Base-by-base conservation (phyloP, 148 eudicot species). In the Nepenthes mirabilis region DNA sequence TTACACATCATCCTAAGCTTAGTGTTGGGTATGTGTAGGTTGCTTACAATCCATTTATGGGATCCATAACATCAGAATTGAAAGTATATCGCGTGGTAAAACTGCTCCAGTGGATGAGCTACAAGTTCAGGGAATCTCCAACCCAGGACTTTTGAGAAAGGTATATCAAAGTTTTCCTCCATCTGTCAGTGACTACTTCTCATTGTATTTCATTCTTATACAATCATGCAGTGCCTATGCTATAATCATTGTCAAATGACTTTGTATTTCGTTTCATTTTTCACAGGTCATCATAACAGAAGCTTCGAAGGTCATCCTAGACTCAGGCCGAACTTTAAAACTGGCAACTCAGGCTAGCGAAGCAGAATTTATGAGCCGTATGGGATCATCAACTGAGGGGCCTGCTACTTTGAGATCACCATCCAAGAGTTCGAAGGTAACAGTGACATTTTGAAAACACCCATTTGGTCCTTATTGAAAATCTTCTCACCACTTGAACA, bases 81-180 rank as follows among this genome's bases (percentile, higher is more conserved):
- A 84, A 77, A 80, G 91, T 70, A 77, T 90, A 69, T 79, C 91
- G 56, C 72, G 72, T 65, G 97, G 95, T 69, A 82, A 72, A 74
- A 82, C 95, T 37, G 86, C 95, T 7, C 86, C 77, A 49, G 88
- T 90, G 49, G 97, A 90, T 77, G 91, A 84, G 72, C 70, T 90
- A 56, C 97, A 75, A 60, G 71, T 90, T 59, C 86, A 84, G 74
- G 97, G 97, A 50, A 77, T 90, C 57, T 74, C 66, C 47, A 80
- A 82, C 55, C 97, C 88, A 45, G 82, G 80, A 57, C 57, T 57
- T 62, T 58, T 90, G 60, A 77, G 91, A 75, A 90, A 84, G 97
- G 97, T 90, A 67, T 51, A 48, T 47, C 12, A 37, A 50, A 43
- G 23, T 13, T 58, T 11, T 43, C 36, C 1, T 50, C 3, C 1